A percentile compares a stretch with the other conserved stretches of the same genome.
phyloP scores from a whole-genome alignment of 306 rosid species.

The Styphnolobium japonicum region DNA sequence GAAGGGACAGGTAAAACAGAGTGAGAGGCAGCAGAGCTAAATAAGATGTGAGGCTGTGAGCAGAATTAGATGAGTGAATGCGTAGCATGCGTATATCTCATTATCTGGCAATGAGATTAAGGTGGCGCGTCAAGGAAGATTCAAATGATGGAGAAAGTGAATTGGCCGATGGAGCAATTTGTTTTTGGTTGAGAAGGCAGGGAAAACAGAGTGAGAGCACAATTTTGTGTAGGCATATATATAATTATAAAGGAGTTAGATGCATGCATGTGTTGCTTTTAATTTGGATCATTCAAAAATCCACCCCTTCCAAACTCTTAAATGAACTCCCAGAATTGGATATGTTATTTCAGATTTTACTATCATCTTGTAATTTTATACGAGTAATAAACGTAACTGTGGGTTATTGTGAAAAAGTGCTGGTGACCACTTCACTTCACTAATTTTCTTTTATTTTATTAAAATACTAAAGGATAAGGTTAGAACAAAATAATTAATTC shows the following conservation, averaged over 20 bases:
- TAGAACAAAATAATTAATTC: too few species aligned
- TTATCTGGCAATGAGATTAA: not conserved
- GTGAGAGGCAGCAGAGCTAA: not conserved
- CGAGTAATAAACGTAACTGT: too few species aligned
- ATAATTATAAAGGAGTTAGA: not conserved
- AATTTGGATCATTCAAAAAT: not conserved
- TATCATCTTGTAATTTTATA: too few species aligned
- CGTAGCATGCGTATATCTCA: not conserved
- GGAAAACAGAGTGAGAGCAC: conserved; percentile 30
- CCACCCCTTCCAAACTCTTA: not conserved
- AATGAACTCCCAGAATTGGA: too few species aligned
- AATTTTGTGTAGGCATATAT: conserved; percentile 7
- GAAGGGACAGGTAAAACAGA: conserved; percentile 35
- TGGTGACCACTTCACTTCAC: too few species aligned
- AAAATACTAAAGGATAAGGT: too few species aligned
- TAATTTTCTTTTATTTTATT: too few species aligned
- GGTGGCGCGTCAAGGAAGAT: conserved; percentile 29
- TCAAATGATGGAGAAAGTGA: not conserved
- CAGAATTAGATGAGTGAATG: not conserved
- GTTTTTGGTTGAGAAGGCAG: conserved; percentile 33
- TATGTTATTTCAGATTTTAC: too few species aligned
- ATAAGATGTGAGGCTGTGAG: not conserved
- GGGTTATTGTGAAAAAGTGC: too few species aligned
- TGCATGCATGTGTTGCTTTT: not conserved
- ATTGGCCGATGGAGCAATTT: conserved; percentile 25